These are phyloP conservation scores for Orbilia blumenaviensis DNA, from an alignment of 2,329 filamentous ascomycete species.

Conservation along the genomic window DNA sequence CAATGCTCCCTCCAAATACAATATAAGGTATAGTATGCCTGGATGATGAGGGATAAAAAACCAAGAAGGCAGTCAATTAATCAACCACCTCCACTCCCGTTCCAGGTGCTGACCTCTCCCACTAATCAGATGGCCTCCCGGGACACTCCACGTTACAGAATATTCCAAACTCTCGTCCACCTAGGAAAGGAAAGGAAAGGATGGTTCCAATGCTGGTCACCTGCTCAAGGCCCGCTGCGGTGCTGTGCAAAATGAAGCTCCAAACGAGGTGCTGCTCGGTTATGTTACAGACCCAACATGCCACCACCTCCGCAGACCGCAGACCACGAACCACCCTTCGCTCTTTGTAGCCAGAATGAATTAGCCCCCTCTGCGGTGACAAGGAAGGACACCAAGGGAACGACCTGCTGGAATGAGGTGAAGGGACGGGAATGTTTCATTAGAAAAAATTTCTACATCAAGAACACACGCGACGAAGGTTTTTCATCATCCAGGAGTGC, in stretches of 20 bases:
- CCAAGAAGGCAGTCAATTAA: slow-evolving; percentile 10
- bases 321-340: slow-evolving; percentile 9
- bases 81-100: too few relatives aligned
- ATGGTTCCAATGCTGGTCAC: neutral
- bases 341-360: neutral
- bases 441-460: slow-evolving; percentile 15
- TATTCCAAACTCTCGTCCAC: slow-evolving; percentile 3
- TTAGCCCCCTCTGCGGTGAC: neutral
- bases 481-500: neutral
- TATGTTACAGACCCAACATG: neutral
- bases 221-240: neutral
- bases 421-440: slow-evolving; percentile 40
- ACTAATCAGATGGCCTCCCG: slow-evolving; percentile 37
- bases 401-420: slow-evolving; percentile 37
- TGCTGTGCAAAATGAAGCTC: neutral
- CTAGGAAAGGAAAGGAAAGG: neutral
- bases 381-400: neutral
- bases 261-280: neutral
- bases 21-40: too few relatives aligned
- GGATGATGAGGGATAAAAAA: slow-evolving; percentile 35
- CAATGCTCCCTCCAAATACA: too few relatives aligned
- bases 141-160: slow-evolving; percentile 48
- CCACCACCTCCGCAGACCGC: too few relatives aligned
- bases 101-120: slow-evolving; percentile 15
- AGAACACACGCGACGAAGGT: neutral